Evolutionary conservation across 2,329 filamentous ascomycete species (phyloP), one percentile per base, ranked within the genome.

Genomic region (Lasiodiplodia citricola): DNA sequence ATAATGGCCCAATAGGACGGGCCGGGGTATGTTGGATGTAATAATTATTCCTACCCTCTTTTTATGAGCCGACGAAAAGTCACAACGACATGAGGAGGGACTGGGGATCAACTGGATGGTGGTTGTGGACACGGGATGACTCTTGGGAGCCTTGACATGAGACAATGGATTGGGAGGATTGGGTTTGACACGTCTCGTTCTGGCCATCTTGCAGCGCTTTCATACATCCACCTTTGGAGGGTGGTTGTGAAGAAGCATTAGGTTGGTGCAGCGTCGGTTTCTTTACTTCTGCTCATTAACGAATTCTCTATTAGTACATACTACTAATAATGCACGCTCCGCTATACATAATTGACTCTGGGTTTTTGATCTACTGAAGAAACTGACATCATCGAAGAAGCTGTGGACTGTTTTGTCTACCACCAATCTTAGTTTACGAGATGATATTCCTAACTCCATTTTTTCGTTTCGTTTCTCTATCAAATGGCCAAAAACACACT

Each of bases 281-380:
- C 21, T 64, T 23, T 64, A 14, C 60, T 64, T 54, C 58, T 51
- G 28, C 44, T 28, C 21, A 8, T 52, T 38, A 37, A 64, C 60
- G 60, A 52, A 14, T 64, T 38, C 18, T 37, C 23, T 50, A 31
- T 38, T 64, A 64, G 60, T 64, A 64, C 47, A 64, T 52, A 64
- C 47, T 64, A 52, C 60, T 64, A 64, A 64, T 64, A 64, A 52
- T 64, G 44, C 60, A 41, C 60, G 44, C 47, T 52, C 38, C 21
- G 37, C 60, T 38, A 52, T 25, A 54, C 6, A 38, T 28, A 64
- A 28, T 38, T 23, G n/a, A 25, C 14, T 47, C 4, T 13, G 13
- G 21, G 14, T 28, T 28, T 31, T 6, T 8, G 2, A 16, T 18
- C 4, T 28, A 14, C 4, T 47, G n/a, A 8, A 47, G 44, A 4